Evolutionary conservation across 2,329 filamentous ascomycete genomes (phyloP).

Genomic region (Myotisia sp.): DNA sequence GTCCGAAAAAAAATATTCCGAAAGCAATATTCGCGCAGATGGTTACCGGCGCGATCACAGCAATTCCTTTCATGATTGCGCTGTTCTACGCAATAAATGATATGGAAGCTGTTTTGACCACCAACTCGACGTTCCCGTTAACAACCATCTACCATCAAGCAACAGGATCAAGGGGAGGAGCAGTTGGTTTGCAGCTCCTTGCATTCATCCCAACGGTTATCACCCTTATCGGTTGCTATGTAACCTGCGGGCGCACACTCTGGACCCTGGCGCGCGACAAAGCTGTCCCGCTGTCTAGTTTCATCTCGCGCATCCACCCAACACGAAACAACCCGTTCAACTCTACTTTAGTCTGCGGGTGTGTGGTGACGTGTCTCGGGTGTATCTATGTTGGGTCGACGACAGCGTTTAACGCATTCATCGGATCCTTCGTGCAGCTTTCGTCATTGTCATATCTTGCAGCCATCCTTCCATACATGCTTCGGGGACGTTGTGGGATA

Average conservation of each 20-base stretch:
- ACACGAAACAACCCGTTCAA: slow-evolving; percentile 45
- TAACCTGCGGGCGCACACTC: slow-evolving; percentile 47
- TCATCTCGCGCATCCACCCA: slow-evolving; percentile 39
- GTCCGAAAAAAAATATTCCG: slow-evolving; percentile 33
- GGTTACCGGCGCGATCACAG: slow-evolving; percentile 33
- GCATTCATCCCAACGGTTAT: slow-evolving; percentile 42
- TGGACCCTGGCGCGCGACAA: slow-evolving; percentile 44
- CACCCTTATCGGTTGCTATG: slow-evolving; percentile 41
- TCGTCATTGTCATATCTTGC: slow-evolving; percentile 42
- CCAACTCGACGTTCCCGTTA: slow-evolving; percentile 31
- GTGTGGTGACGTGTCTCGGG: slow-evolving; percentile 40
- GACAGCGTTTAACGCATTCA: slow-evolving; percentile 43
- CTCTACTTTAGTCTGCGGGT: slow-evolving; percentile 41
- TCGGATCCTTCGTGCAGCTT: slow-evolving; percentile 45
- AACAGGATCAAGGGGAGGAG: slow-evolving; percentile 36
- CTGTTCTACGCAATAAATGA: slow-evolving; percentile 39
- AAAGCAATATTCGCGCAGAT: slow-evolving; percentile 39
- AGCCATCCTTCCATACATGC: slow-evolving; percentile 39
- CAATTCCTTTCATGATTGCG: slow-evolving; percentile 36
- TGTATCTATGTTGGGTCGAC: slow-evolving; percentile 43
- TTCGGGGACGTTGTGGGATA: slow-evolving; percentile 39
- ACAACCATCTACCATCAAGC: slow-evolving; percentile 37
- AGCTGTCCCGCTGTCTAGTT: slow-evolving; percentile 37
- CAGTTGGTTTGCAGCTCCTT: slow-evolving; percentile 45
- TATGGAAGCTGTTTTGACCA: slow-evolving; percentile 27